phyloP scores from a whole-genome alignment of 148 eudicot genomes.

The Rhododendron ferrugineum region DNA sequence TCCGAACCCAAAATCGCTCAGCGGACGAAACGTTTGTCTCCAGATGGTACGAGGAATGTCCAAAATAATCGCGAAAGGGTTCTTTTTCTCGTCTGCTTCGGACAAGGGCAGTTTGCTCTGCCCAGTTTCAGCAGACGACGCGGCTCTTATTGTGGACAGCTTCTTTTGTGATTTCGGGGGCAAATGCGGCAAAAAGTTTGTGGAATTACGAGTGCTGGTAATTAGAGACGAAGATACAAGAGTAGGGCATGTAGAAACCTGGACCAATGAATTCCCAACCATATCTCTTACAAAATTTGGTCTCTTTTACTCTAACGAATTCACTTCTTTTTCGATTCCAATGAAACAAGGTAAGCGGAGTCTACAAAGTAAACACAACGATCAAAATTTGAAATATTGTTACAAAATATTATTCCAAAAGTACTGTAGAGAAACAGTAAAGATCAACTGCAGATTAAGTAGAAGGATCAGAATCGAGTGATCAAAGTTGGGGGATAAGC shows the following conservation, averaged over 20 bases:
- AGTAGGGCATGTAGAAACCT: constrained; percentile 33
- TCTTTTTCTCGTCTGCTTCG: constrained; percentile 29
- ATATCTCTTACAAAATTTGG: constrained; percentile 20
- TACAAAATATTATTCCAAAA: neutral
- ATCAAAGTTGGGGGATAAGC: neutral
- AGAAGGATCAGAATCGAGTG: neutral
- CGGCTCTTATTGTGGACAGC: constrained; percentile 32
- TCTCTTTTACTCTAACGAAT: neutral
- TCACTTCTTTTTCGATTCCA: neutral
- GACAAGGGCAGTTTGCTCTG: constrained; percentile 38
- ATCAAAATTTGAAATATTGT: neutral
- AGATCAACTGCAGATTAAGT: neutral
- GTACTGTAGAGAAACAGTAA: neutral
- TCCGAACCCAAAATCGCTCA: constrained; percentile 85
- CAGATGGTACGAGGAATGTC: constrained; percentile 64
- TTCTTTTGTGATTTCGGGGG: constrained; percentile 34
- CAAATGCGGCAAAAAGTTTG: constrained; percentile 37
- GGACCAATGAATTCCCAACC: constrained; percentile 45
- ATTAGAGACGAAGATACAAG: constrained; percentile 28
- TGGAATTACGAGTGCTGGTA: constrained; percentile 18
- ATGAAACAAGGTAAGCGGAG: neutral
- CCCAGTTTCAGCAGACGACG: constrained; percentile 37
- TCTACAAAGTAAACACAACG: neutral
- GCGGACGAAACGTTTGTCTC: constrained; percentile 64
- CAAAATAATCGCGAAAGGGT: constrained; percentile 42